phyloP scores from a whole-genome alignment of 2,329 filamentous ascomycete genomes.

The Trichoderma sp. region DNA sequence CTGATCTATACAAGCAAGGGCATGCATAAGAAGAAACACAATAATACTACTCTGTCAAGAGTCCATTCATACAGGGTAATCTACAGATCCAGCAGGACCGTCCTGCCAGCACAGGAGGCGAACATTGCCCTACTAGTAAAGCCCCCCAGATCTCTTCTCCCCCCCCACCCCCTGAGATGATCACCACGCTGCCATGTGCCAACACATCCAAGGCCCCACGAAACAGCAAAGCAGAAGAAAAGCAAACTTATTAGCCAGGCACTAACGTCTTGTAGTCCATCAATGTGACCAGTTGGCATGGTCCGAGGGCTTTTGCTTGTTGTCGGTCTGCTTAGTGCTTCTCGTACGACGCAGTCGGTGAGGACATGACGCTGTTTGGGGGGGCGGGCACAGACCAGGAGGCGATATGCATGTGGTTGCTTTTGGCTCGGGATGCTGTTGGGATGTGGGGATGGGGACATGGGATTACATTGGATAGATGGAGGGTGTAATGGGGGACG shows the following conservation, averaged over 20 bases:
- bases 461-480: neutral
- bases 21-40: neutral
- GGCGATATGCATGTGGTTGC: neutral
- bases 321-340: constrained; percentile 4
- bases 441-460: neutral
- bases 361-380: constrained; percentile 16
- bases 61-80: no score
- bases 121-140: constrained; percentile 12
- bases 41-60: no score
- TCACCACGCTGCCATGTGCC: constrained; percentile 24
- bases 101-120: neutral
- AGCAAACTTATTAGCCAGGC: no score
- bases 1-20: neutral
- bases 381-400: constrained; percentile 17
- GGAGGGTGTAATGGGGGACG: neutral
- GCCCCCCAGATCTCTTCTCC: constrained; percentile 8
- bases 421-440: neutral
- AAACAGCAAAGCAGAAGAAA: no score
- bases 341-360: constrained; percentile 18
- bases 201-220: neutral
- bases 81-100: no score
- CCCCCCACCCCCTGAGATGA: constrained; percentile 15
- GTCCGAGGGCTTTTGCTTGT: constrained; percentile 5
- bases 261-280: no score
- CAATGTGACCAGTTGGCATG: neutral